Evolutionary conservation across 257 asterid species (phyloP).

Genomic region (Cordia subcordata): DNA sequence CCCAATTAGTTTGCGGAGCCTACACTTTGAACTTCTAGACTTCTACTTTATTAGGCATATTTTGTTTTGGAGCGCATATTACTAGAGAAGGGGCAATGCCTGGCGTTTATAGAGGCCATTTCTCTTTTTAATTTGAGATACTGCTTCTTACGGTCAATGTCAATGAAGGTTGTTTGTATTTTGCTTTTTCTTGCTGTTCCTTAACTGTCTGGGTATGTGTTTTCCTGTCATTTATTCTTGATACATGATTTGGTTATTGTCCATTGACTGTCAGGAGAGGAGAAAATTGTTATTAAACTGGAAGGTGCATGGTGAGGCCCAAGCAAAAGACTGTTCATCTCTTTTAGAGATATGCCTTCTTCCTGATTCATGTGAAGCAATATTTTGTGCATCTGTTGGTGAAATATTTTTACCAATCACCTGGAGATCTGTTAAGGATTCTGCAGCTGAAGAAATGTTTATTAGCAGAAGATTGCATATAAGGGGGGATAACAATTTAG

Average conservation of each 20-base stretch:
- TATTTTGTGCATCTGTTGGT: conserved; percentile 58
- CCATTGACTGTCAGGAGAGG: conserved; percentile 6
- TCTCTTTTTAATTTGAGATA: no score
- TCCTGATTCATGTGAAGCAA: conserved; percentile 35
- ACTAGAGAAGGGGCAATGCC: no score
- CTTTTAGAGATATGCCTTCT: conserved; percentile 37
- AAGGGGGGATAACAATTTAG: conserved; percentile 34
- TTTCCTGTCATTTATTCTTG: neutral
- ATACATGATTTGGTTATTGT: neutral
- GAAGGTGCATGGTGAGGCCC: conserved; percentile 52
- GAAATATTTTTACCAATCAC: conserved; percentile 65
- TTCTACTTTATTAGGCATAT: no score
- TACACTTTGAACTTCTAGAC: no score
- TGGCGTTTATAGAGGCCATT: no score
- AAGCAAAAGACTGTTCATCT: conserved; percentile 41
- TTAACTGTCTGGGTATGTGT: neutral
- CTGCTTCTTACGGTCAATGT: no score
- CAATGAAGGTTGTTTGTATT: no score
- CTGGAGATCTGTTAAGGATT: conserved; percentile 46
- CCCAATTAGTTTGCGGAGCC: no score
- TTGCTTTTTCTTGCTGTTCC: no score
- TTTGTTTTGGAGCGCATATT: no score
- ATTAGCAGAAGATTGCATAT: conserved; percentile 48
- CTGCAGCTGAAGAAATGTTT: conserved; percentile 59
- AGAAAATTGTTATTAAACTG: conserved; percentile 49